Percentiles rank a stretch among this genome's conserved stretches.
These are phyloP conservation scores for Coniophora puteana DNA, from an alignment of 1,284 basidiomycete species.

Conservation along the genomic window DNA sequence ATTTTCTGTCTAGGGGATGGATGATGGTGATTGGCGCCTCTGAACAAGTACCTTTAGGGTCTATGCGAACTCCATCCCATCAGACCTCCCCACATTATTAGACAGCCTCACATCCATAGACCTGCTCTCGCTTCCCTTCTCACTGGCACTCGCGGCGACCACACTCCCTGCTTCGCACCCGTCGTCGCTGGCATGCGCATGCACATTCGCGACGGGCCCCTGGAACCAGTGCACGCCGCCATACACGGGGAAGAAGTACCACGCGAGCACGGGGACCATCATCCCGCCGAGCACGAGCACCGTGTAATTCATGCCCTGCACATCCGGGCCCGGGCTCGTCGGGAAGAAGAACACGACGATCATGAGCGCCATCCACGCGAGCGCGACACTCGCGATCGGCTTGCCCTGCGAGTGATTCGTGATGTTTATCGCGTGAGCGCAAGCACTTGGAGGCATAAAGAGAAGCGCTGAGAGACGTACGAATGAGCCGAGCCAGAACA, in stretches of 20 bases:
- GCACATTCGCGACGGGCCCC: background rate
- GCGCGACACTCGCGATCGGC: conserved; percentile 21
- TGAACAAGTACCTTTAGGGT: no score
- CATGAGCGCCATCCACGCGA: conserved; percentile 28
- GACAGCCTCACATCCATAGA: no score
- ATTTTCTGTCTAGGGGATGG: no score
- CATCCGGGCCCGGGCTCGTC: conserved; percentile 12
- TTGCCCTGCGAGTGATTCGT: conserved; percentile 14
- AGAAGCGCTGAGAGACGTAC: conserved; percentile 12
- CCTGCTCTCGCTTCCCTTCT: no score
- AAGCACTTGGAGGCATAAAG: background rate
- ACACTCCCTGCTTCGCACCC: no score
- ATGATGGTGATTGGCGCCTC: no score
- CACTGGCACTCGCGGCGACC: no score
- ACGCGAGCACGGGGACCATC: background rate
- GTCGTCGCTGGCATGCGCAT: background rate
- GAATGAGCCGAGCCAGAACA: conserved; percentile 30
- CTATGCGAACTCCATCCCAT: no score
- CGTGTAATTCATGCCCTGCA: conserved; percentile 27
- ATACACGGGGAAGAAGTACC: conserved; percentile 6
- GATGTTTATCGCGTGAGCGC: background rate
- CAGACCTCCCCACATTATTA: no score
- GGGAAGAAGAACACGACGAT: conserved; percentile 24
- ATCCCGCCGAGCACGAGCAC: conserved; percentile 17
- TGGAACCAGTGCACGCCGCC: conserved; percentile 6